phyloP scores from a whole-genome alignment of 2,329 filamentous ascomycete species.

The Pseudofabraea citricarpa region DNA sequence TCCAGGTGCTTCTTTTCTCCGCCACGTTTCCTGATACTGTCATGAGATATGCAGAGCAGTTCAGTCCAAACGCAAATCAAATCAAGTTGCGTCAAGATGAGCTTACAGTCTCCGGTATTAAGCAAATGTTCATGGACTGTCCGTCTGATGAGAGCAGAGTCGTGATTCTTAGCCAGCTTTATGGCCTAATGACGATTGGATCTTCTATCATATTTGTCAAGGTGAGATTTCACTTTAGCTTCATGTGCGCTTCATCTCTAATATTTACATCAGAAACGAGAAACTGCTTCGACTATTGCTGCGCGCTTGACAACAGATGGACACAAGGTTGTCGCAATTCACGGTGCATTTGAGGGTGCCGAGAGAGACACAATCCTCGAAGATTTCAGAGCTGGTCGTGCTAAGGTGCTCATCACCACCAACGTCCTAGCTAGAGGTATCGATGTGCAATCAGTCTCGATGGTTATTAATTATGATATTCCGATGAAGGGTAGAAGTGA shows the following conservation, averaged over 20 bases:
- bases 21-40: constrained; percentile 93
- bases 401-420: constrained; percentile 96
- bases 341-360: constrained; percentile 78
- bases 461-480: constrained; percentile 97
- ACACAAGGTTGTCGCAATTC: constrained; percentile 86
- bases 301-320: constrained; percentile 81
- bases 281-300: constrained; percentile 81
- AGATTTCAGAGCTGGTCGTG: constrained; percentile 77
- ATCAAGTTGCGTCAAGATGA: constrained; percentile 87
- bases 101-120: constrained; percentile 93
- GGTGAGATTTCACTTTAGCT: constrained; percentile 40
- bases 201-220: constrained; percentile 98
- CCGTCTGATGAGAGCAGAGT: constrained; percentile 80
- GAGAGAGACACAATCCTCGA: constrained; percentile 82
- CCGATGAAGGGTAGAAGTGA: constrained; percentile 73
- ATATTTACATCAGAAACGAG: constrained; percentile 58
- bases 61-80: constrained; percentile 80
- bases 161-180: constrained; percentile 82
- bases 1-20: constrained; percentile 94
- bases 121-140: constrained; percentile 96
- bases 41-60: constrained; percentile 74
- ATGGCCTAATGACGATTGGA: constrained; percentile 92
- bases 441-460: constrained; percentile 86
- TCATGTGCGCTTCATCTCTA: not conserved
- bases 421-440: constrained; percentile 96